Evolutionary conservation across 2,329 filamentous ascomycete genomes (phyloP), one percentile per base, ranked within the genome.

Genomic region (Lasiodiplodia sp.): DNA sequence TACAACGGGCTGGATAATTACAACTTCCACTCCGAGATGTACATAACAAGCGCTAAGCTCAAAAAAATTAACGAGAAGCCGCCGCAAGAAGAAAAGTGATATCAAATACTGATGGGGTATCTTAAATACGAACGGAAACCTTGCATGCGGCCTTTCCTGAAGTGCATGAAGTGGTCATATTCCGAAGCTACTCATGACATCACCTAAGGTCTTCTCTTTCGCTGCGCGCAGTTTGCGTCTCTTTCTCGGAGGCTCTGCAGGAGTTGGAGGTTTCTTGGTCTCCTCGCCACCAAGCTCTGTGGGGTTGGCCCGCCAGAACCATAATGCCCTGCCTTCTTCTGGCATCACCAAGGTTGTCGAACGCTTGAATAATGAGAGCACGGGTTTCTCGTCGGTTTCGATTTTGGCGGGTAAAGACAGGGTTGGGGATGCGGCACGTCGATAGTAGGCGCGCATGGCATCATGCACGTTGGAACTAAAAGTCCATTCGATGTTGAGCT

Each of bases 151-250:
- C 5, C 16, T n/a, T 47, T 47, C 40, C 18, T 10, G 18, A n/a
- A 7, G 40, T 8, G 40, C 40, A 5, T 47, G 12, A 25, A 37
- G 10, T 44, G 2, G 4, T 65, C 31, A 65, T 21, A 34, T 25
- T 5, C 49, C 51, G 18, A 66, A 47, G 11, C 21, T 34, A 14
- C 23, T 51, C 31, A 66, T 5, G 8, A 68, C 18, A 25, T 68
- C 55, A 4, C 28, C 56, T 5, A 68, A 6, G 12, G 7, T 10
- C 31, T 53, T 40, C 56, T 53, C 44, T 25, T 63, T 62, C 8
- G 47, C 34, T 10, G 31, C 34, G 14, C 66, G 66, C 18, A 68
- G 16, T 25, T 62, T 68, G 11, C 66, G 47, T 38, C 37, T 68
- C 37, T 68, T 68, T 14, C 5, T 38, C 12, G n/a, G 21, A 3